These are phyloP conservation scores for Lineolata rhizophorae DNA, from an alignment of 495 filamentous ascomycete genomes.

Conservation along the genomic window DNA sequence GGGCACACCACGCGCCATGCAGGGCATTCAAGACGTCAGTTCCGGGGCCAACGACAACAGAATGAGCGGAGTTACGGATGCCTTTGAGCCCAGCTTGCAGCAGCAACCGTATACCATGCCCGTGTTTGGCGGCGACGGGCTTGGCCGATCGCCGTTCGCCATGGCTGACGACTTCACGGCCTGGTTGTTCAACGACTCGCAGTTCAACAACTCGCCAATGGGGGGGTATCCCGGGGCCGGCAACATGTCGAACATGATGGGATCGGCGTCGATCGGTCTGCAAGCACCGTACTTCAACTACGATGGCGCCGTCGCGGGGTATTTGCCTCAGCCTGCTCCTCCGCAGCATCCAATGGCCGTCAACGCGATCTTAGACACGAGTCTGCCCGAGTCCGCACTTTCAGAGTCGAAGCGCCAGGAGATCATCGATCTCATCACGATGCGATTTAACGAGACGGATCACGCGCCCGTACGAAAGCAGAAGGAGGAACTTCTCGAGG, in stretches of 20 bases:
- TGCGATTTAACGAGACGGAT: slow-evolving; percentile 60
- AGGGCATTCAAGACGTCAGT: neutral
- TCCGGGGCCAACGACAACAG: slow-evolving; percentile 4
- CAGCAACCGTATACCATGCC: slow-evolving; percentile 50
- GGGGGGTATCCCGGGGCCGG: slow-evolving; percentile 4
- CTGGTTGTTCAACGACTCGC: slow-evolving; percentile 63
- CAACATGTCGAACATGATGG: slow-evolving; percentile 3
- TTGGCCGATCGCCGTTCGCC: slow-evolving; percentile 68
- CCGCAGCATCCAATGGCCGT: slow-evolving; percentile 72
- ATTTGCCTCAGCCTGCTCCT: slow-evolving; percentile 12
- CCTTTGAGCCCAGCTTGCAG: too few relatives aligned
- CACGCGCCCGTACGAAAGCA: slow-evolving; percentile 47
- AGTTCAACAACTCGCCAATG: slow-evolving; percentile 10
- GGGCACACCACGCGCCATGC: neutral
- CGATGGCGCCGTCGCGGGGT: slow-evolving; percentile 10
- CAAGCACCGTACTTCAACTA: slow-evolving; percentile 16
- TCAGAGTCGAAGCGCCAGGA: slow-evolving; percentile 75
- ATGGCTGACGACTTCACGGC: slow-evolving; percentile 86
- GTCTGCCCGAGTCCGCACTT: slow-evolving; percentile 50
- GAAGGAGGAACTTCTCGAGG: slow-evolving; percentile 61
- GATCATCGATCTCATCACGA: slow-evolving; percentile 66
- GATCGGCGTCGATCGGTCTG: slow-evolving; percentile 9
- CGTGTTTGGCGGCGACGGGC: slow-evolving; percentile 60
- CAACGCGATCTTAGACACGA: slow-evolving; percentile 67
- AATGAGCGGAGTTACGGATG: slow-evolving; percentile 19